phyloP scores from a whole-genome alignment of 2,329 filamentous ascomycete genomes.

The Malbranchea cinnamomea region DNA sequence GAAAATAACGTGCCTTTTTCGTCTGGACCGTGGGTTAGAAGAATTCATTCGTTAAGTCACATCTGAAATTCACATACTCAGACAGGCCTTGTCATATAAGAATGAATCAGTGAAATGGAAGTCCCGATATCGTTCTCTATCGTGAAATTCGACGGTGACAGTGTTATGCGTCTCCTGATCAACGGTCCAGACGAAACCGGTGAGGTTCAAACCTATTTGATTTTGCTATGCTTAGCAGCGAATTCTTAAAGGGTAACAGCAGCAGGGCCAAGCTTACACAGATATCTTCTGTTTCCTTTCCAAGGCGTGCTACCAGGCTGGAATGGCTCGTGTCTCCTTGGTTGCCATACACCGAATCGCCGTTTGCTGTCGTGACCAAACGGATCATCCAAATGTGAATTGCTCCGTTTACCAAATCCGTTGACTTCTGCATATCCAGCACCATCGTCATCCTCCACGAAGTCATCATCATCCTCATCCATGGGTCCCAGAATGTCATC shows the following conservation, averaged over 20 bases:
- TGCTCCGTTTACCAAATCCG: conserved; percentile 46
- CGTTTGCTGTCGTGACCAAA: conserved; percentile 37
- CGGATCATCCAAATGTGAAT: conserved; percentile 32
- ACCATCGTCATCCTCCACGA: conserved; percentile 87
- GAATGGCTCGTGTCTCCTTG: conserved; percentile 67
- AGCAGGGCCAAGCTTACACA: conserved; percentile 52
- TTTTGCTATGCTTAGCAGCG: too few species aligned
- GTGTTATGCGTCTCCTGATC: conserved; percentile 89
- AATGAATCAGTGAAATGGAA: conserved; percentile 97
- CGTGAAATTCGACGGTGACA: conserved; percentile 94
- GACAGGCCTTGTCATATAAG: conserved; percentile 87
- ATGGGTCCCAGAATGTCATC: conserved; percentile 62
- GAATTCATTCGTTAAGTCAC: conserved; percentile 9
- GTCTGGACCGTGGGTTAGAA: conserved; percentile 26
- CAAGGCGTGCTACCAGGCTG: conserved; percentile 92
- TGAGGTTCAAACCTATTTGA: conserved; percentile 55
- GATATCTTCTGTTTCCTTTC: conserved; percentile 84
- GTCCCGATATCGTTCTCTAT: conserved; percentile 78
- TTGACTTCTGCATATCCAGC: conserved; percentile 62
- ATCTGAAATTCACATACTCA: conserved; percentile 37
- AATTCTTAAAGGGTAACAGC: too few species aligned
- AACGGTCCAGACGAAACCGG: conserved; percentile 93
- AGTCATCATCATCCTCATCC: conserved; percentile 62
- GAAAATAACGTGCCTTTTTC: conserved; percentile 77
- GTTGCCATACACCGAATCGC: conserved; percentile 36